These are phyloP conservation scores for Chlorella sp. DNA, from an alignment of 139 green algal genomes.

Conservation along the genomic window DNA sequence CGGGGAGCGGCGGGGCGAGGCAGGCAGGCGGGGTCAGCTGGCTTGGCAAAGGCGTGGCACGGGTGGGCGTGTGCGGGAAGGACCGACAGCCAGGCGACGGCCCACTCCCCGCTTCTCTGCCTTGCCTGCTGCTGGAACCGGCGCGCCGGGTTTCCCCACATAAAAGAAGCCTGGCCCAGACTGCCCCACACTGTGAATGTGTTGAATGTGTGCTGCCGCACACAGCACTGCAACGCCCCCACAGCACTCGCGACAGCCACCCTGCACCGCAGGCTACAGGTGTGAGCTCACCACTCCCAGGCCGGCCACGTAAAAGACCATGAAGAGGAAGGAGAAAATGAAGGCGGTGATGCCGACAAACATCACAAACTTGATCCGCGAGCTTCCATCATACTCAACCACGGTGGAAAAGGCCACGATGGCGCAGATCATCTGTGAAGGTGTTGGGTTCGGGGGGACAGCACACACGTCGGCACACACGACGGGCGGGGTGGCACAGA, in stretches of 20 bases:
- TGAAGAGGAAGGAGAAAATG: not conserved
- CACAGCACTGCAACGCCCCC: not conserved
- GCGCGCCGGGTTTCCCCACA: too few species aligned
- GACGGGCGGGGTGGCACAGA: not conserved
- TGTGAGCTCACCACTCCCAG: not conserved
- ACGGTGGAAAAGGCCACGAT: slow-evolving; percentile 32
- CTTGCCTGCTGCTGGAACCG: too few species aligned
- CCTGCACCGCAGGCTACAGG: too few species aligned
- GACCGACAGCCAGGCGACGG: too few species aligned
- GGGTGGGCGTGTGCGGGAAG: too few species aligned
- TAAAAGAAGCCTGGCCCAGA: too few species aligned
- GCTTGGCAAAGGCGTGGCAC: too few species aligned
- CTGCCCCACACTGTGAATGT: too few species aligned
- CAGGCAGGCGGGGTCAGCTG: not conserved
- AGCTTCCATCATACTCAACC: not conserved
- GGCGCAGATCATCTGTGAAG: slow-evolving; percentile 11
- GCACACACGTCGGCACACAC: not conserved
- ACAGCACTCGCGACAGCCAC: not conserved
- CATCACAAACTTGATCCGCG: slow-evolving; percentile 24
- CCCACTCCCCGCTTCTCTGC: too few species aligned
- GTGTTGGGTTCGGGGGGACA: too few species aligned
- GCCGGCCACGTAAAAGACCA: not conserved
- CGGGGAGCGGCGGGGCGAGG: not conserved
- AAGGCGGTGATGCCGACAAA: slow-evolving; percentile 31
- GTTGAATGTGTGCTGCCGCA: too few species aligned